Evolutionary conservation across 352 stramenopile species (phyloP).

Genomic region (Peronosclerospora sorghi): DNA sequence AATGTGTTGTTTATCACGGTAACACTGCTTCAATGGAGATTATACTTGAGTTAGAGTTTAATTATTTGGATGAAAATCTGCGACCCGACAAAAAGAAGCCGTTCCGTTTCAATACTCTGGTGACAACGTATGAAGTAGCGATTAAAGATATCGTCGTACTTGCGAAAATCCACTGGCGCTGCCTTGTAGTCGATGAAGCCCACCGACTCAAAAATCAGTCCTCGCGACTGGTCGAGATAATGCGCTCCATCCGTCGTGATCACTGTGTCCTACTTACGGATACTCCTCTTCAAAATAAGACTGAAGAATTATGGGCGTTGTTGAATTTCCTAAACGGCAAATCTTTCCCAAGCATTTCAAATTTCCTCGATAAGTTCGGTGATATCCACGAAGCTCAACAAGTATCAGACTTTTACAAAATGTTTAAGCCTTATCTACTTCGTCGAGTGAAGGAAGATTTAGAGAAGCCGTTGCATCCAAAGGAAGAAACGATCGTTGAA

Average conservation of each 20-base stretch:
- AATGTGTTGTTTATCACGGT: slow-evolving; percentile 98
- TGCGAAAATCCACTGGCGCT: slow-evolving; percentile 90
- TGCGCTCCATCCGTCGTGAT: slow-evolving; percentile 66
- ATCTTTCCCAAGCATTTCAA: slow-evolving; percentile 88
- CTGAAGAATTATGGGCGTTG: slow-evolving; percentile 98
- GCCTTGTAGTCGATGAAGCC: slow-evolving; percentile 81
- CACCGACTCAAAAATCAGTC: slow-evolving; percentile 84
- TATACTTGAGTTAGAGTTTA: slow-evolving; percentile 91
- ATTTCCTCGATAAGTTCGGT: slow-evolving; percentile 91
- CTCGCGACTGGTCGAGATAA: slow-evolving; percentile 76
- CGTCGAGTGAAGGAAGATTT: slow-evolving; percentile 86
- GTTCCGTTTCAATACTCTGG: slow-evolving; percentile 84
- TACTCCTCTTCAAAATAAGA: slow-evolving; percentile 94
- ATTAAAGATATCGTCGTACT: slow-evolving; percentile 89
- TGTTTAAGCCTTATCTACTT: slow-evolving; percentile 86
- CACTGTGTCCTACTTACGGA: slow-evolving; percentile 82
- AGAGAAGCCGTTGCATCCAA: slow-evolving; percentile 81
- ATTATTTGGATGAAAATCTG: too few species aligned
- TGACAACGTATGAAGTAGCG: slow-evolving; percentile 86
- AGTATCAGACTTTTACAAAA: slow-evolving; percentile 84
- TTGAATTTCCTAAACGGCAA: slow-evolving; percentile 96
- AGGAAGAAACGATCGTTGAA: slow-evolving; percentile 87
- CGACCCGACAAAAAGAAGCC: slow-evolving; percentile 77
- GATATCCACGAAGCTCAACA: slow-evolving; percentile 79
- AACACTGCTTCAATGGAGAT: slow-evolving; percentile 86